Conservation (phyloP, 1,284 basidiomycete species). For the Ceraceosorus guamensis region DNA sequence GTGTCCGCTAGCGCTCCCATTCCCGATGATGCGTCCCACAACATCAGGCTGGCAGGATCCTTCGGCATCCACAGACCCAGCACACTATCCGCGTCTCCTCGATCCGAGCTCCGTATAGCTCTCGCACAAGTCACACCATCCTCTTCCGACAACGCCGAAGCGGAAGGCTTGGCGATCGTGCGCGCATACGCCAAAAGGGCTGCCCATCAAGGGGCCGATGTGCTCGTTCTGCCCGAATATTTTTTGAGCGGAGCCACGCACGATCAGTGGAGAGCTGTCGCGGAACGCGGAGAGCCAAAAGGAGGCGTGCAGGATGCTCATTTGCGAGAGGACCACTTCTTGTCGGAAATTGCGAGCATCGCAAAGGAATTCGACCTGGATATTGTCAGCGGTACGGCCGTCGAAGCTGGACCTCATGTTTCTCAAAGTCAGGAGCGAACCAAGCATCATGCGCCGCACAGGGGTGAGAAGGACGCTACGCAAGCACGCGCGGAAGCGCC, state of each 20-base stretch:
- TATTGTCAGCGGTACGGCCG: slow-evolving; percentile 44
- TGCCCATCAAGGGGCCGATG: slow-evolving; percentile 5
- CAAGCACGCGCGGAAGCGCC: neutral
- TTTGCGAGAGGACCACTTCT: slow-evolving; percentile 18
- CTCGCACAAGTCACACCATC: slow-evolving; percentile 19
- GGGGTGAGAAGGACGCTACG: neutral
- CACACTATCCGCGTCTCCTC: neutral
- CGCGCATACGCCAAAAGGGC: slow-evolving; percentile 15
- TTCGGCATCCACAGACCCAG: neutral
- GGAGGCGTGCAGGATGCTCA: neutral
- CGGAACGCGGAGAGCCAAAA: neutral
- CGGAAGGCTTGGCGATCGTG: slow-evolving; percentile 20
- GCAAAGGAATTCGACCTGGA: slow-evolving; percentile 31
- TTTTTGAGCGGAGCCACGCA: slow-evolving; percentile 40
- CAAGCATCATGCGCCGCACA: neutral
- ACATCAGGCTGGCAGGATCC: too few relatives aligned
- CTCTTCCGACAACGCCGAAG: neutral
- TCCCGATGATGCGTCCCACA: too few relatives aligned
- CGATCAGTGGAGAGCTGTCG: slow-evolving; percentile 22
- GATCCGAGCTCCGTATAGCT: slow-evolving; percentile 7
- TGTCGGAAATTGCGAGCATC: slow-evolving; percentile 20
- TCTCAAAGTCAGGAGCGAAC: slow-evolving; percentile 3
- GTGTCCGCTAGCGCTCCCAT: too few relatives aligned
- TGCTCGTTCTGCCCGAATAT: slow-evolving; percentile 45
- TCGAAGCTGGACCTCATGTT: slow-evolving; percentile 27